Base-by-base conservation (phyloP, 495 filamentous ascomycete species). In the Ascobolus immersus region DNA sequence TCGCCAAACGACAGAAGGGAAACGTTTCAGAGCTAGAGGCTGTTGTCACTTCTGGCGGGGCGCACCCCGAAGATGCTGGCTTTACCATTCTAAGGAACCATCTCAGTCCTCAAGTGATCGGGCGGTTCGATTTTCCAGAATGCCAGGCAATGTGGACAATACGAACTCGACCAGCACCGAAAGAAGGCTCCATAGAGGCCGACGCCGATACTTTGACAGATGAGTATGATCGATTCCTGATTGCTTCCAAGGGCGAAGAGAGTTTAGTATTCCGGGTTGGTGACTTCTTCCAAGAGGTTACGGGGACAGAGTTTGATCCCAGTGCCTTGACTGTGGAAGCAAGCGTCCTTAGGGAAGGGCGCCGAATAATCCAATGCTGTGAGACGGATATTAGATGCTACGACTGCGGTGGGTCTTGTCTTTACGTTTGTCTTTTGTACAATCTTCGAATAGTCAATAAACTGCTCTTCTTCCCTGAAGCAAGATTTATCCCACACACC, bases 251-350 rank as follows among this genome's bases (percentile, higher is more conserved):
- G 48, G 52, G 56, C 2, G 59, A 58, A 14, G 51, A 65, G 17
- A 43, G 36, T 11, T 37, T 43, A 27, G 47, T 50, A n/a, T 50
- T 49, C 32, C 37, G 39, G 6, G 43, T 50, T 26, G 42, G 42
- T 4, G 62, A 63, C 14, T 62, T 62, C 5, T 66, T 81, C 39
- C 70, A 73, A 50, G 65, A 70, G 19, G 54, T 72, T 2, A 57
- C 54, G 1, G 71, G 63, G 15, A 71, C 78, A 0, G 86, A 94
- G 32, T 92, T 93, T 49, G 89, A 94, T 38, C 66, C 71, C 4
- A 82, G 82, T 41, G 73, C 79, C 22, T 60, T 67, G 23, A 90
- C 82, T 0, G 57, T 94, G 35, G 73, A 90, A 38, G 71, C 81
- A 18, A 74, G 75, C 20, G 69, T 68, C 5, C 62, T 93, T 39